phyloP scores from a whole-genome alignment of 2,329 filamentous ascomycete genomes.

The Sphaerulina vaccinii region DNA sequence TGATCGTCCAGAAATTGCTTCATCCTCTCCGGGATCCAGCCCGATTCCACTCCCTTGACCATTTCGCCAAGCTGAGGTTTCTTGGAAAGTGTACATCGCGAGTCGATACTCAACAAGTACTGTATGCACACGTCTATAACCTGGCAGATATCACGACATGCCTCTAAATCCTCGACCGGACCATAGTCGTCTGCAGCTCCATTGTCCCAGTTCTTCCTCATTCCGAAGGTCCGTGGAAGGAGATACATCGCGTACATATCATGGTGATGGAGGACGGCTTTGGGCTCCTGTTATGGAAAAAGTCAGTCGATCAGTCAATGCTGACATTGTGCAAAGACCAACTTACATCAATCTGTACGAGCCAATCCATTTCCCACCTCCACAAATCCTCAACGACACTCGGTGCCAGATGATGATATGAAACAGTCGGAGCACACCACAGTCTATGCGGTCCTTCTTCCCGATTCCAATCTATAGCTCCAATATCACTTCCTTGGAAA shows the following conservation, averaged over 20 bases:
- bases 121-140: conserved; percentile 24
- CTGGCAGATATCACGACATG: conserved; percentile 25
- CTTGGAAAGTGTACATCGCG: conserved; percentile 17
- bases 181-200: conserved; percentile 24
- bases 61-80: conserved; percentile 24
- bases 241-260: conserved; percentile 29
- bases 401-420: conserved; percentile 30
- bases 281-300: not conserved
- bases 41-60: conserved; percentile 23
- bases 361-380: conserved; percentile 30
- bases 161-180: conserved; percentile 17
- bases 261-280: conserved; percentile 22
- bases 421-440: conserved; percentile 31
- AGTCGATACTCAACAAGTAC: conserved; percentile 20
- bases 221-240: conserved; percentile 22
- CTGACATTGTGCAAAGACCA: not conserved
- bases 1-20: conserved; percentile 6
- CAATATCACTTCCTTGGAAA: conserved; percentile 29
- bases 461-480: conserved; percentile 27
- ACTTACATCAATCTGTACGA: conserved; percentile 21
- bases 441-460: conserved; percentile 24
- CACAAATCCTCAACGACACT: conserved; percentile 25
- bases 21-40: conserved; percentile 28
- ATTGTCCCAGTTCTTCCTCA: conserved; percentile 29
- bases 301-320: conserved; percentile 1